phyloP scores from a whole-genome alignment of 2,329 filamentous ascomycete genomes.

The Trichoderma guizhouense region DNA sequence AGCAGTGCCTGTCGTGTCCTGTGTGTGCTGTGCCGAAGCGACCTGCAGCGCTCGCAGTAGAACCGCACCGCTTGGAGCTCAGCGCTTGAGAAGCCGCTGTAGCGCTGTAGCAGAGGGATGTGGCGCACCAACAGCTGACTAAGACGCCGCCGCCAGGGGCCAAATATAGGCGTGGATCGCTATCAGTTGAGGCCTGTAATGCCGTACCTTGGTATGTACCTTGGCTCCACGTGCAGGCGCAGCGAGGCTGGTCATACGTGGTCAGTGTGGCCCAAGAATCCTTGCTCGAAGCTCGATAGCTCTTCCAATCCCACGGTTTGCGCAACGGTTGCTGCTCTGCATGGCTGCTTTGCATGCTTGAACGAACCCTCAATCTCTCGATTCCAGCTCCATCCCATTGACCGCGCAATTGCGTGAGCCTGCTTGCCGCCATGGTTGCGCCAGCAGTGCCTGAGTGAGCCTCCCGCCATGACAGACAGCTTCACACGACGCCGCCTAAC shows the following conservation, averaged over 20 bases:
- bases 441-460: slow-evolving; percentile 73
- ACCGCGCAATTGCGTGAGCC: slow-evolving; percentile 23
- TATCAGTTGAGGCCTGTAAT: neutral
- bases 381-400: slow-evolving; percentile 1
- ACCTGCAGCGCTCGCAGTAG: neutral
- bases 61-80: neutral
- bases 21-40: neutral
- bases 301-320: slow-evolving; percentile 10
- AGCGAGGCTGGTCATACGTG: slow-evolving; percentile 13
- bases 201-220: neutral
- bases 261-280: slow-evolving; percentile 12
- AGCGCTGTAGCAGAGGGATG: neutral
- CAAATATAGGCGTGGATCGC: neutral
- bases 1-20: neutral
- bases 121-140: neutral
- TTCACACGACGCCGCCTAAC: slow-evolving; percentile 23
- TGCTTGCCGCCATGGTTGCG: slow-evolving; percentile 57
- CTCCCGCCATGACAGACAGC: slow-evolving; percentile 1
- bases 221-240: slow-evolving; percentile 13
- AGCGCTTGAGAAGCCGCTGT: neutral
- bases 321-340: neutral
- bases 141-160: neutral
- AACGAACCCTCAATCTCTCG: neutral
- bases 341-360: neutral
- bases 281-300: slow-evolving; percentile 14